Percentiles rank a stretch among this genome's conserved stretches.
Conservation (phyloP, 257 asterid species). For the Solanum medicagineum region DNA sequence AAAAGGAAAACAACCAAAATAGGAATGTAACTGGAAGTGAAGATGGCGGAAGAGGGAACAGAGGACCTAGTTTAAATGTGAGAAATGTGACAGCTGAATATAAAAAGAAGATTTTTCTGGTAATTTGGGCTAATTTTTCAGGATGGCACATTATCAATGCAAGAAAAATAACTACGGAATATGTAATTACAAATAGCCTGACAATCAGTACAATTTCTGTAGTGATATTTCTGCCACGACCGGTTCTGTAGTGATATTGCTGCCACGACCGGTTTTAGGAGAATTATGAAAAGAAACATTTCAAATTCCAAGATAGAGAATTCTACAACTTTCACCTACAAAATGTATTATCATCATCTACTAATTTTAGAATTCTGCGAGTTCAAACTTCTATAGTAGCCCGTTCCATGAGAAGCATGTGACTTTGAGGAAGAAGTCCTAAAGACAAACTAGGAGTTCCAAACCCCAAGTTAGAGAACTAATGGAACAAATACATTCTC, state of each 20-base stretch:
- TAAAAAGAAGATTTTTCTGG: background rate
- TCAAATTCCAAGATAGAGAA: background rate
- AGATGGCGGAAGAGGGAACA: background rate
- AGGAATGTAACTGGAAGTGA: background rate
- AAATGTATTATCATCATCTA: background rate
- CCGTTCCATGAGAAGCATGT: background rate
- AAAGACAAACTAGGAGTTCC: background rate
- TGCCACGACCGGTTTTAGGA: background rate
- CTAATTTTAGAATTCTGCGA: background rate
- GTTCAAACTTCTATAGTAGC: background rate
- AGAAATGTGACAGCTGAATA: background rate
- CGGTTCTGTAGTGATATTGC: too few relatives aligned
- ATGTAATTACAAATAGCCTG: background rate
- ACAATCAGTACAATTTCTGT: background rate
- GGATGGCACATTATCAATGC: background rate
- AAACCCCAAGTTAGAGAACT: background rate
- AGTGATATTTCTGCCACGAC: background rate
- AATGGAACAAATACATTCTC: background rate
- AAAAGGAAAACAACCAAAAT: background rate
- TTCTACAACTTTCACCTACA: background rate
- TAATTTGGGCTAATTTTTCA: background rate
- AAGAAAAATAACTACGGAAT: background rate
- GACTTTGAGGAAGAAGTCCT: background rate
- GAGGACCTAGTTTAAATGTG: background rate
- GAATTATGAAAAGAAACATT: background rate